Evolutionary conservation across 1,284 basidiomycete species (phyloP).

Genomic region (Tetrapyrgos nigripes): DNA sequence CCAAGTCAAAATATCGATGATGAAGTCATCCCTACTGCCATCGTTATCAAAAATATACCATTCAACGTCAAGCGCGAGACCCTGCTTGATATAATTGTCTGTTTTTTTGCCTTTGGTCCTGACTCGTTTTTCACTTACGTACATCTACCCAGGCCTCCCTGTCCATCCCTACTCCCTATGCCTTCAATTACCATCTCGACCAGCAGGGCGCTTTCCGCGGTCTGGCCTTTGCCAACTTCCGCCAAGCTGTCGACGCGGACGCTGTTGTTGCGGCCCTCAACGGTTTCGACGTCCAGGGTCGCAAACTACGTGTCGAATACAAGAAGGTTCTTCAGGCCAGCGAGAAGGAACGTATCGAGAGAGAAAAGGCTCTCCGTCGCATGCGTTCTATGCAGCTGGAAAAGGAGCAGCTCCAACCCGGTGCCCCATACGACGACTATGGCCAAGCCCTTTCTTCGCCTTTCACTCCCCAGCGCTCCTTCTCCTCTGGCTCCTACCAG

Average conservation of each 20-base stretch:
- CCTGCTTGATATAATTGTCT: slow-evolving; percentile 93
- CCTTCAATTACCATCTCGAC: slow-evolving; percentile 99
- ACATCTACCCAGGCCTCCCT: slow-evolving; percentile 73
- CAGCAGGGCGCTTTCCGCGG: slow-evolving; percentile 96
- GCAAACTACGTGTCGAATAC: slow-evolving; percentile 98
- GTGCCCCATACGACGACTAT: slow-evolving; percentile 73
- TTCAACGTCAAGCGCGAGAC: slow-evolving; percentile 98
- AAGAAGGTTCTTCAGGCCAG: slow-evolving; percentile 99
- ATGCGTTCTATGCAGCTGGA: slow-evolving; percentile 97
- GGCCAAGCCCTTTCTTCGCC: slow-evolving; percentile 55
- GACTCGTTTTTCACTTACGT: slow-evolving; percentile 17
- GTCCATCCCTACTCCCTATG: slow-evolving; percentile 97
- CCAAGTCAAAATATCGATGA: slow-evolving; percentile 70
- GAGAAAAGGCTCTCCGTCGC: slow-evolving; percentile 97
- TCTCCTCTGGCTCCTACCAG: slow-evolving; percentile 64
- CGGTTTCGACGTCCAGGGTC: slow-evolving; percentile 96
- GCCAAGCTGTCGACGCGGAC: slow-evolving; percentile 90
- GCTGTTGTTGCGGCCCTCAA: slow-evolving; percentile 95
- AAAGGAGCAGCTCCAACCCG: slow-evolving; percentile 63
- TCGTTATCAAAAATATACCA: slow-evolving; percentile 99
- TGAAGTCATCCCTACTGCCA: slow-evolving; percentile 98
- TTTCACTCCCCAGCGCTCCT: slow-evolving; percentile 70
- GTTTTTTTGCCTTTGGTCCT: slow-evolving; percentile 32
- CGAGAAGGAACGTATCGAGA: slow-evolving; percentile 98
- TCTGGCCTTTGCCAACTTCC: slow-evolving; percentile 98